Evolutionary conservation across 345 rosid genomes (phyloP).

Genomic region (Eucalyptus decipiens): DNA sequence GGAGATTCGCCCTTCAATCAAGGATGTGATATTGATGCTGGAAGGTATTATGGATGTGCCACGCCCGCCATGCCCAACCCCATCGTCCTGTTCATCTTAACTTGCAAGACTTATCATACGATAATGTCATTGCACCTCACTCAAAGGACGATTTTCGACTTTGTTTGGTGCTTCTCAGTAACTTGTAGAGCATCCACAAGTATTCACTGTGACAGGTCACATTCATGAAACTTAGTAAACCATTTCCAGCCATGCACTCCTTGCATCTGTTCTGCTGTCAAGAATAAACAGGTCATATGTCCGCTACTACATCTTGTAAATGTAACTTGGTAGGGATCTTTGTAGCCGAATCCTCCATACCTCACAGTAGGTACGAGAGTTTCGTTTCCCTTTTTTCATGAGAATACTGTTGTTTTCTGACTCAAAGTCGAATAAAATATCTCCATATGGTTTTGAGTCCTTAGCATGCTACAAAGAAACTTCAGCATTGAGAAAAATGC

Average conservation of each 20-base stretch:
- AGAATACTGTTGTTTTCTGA: not conserved
- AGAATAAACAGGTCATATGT: not conserved
- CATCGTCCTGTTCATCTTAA: not conserved
- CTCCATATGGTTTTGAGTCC: not conserved
- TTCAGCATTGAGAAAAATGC: not conserved
- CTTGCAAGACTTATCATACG: not conserved
- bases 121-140: not conserved
- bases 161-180: not conserved
- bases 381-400: not conserved
- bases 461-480: not conserved
- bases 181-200: not conserved
- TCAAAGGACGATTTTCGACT: not conserved
- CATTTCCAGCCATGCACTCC: not conserved
- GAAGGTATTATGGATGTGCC: constrained; percentile 1
- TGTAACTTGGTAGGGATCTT: not conserved
- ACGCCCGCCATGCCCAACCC: not conserved
- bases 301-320: rapidly evolving
- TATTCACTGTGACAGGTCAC: not conserved
- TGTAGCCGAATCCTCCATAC: not conserved
- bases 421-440: not conserved
- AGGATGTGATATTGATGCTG: constrained; percentile 1
- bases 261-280: not conserved
- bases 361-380: not conserved
- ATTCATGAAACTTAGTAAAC: not conserved
- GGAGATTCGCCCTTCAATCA: constrained; percentile 1